phyloP scores from a whole-genome alignment of 106 monocot genomes.

The Iris macrosiphon region DNA sequence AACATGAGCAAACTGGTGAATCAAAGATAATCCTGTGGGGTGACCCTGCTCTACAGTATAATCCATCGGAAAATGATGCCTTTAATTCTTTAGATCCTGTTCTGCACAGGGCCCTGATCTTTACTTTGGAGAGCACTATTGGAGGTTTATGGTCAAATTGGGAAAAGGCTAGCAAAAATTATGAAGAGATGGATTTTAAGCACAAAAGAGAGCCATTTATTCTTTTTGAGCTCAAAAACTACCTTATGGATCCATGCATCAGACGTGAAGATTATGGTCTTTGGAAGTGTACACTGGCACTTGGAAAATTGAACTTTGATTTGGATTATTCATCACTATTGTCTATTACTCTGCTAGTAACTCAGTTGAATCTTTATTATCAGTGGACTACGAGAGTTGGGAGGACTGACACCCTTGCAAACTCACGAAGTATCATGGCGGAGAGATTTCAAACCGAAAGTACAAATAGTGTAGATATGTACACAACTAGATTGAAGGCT shows the following conservation, averaged over 20 bases:
- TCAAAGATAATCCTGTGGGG: constrained; percentile 37
- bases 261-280: constrained; percentile 12
- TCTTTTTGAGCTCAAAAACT: constrained; percentile 41
- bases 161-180: constrained; percentile 25
- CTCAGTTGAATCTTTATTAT: constrained; percentile 19
- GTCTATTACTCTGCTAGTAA: constrained; percentile 19
- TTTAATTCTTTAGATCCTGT: constrained; percentile 2
- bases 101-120: neutral
- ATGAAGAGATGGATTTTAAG: constrained; percentile 18
- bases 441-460: constrained; percentile 15
- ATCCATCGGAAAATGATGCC: constrained; percentile 3
- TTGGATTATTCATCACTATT: constrained; percentile 37
- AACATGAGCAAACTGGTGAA: constrained; percentile 3
- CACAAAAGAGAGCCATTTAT: constrained; percentile 37
- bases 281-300: constrained; percentile 30
- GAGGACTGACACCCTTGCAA: constrained; percentile 9
- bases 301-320: constrained; percentile 59
- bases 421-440: constrained; percentile 3
- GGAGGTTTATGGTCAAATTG: constrained; percentile 34
- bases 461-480: constrained; percentile 26
- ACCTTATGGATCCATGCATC: constrained; percentile 22
- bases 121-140: constrained; percentile 20
- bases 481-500: constrained; percentile 21
- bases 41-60: constrained; percentile 33
- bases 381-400: constrained; percentile 14